These are phyloP conservation scores for Acer campestre DNA, from an alignment of 345 rosid species.

Conservation along the genomic window DNA sequence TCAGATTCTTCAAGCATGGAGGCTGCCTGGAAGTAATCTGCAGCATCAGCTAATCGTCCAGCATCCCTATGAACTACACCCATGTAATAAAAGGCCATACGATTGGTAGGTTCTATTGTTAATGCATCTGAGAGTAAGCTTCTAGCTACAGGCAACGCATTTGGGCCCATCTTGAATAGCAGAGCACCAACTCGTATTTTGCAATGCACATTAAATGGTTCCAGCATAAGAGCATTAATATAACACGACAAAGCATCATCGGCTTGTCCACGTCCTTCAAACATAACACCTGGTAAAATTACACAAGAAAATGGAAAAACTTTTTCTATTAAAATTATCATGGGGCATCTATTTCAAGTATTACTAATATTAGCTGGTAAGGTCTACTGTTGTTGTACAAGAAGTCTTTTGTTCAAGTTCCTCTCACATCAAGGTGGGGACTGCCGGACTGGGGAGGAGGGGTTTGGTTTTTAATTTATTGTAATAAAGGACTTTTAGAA, in stretches of 20 bases:
- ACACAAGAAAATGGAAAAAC: slow-evolving; percentile 12
- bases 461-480: too few relatives aligned
- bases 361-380: background rate
- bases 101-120: slow-evolving; percentile 82
- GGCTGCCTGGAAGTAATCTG: slow-evolving; percentile 93
- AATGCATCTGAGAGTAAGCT: slow-evolving; percentile 85
- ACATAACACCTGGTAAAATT: slow-evolving; percentile 60
- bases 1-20: slow-evolving; percentile 93
- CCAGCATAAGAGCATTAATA: slow-evolving; percentile 60
- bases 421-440: background rate
- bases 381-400: background rate
- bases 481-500: too few relatives aligned
- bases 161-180: slow-evolving; percentile 53
- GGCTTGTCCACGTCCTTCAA: slow-evolving; percentile 63
- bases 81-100: slow-evolving; percentile 85
- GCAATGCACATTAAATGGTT: slow-evolving; percentile 63
- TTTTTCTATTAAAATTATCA: background rate
- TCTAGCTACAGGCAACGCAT: slow-evolving; percentile 78
- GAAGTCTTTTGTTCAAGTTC: background rate
- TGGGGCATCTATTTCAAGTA: background rate
- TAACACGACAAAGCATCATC: slow-evolving; percentile 55
- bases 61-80: slow-evolving; percentile 77
- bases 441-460: background rate
- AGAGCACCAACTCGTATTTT: slow-evolving; percentile 64
- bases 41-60: slow-evolving; percentile 87